Percentiles rank a stretch among this genome's conserved stretches.
Conservation (phyloP, 148 eudicot species). For the Pouteria glomerata region DNA sequence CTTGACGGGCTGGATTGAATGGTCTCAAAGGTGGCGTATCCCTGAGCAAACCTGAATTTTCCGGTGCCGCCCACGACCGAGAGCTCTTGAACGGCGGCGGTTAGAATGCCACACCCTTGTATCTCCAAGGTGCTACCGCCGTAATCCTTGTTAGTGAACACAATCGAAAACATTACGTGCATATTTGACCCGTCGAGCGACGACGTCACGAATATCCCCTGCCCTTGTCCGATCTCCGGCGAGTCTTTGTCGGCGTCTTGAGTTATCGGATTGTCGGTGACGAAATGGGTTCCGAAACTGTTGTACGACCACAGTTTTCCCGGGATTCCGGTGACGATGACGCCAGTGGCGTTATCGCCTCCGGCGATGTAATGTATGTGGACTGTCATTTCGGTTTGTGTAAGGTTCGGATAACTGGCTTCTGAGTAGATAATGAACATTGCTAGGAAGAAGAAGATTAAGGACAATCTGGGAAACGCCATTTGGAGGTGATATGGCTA, state of each 20-base stretch:
- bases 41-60: background rate
- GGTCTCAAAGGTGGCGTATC: background rate
- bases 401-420: background rate
- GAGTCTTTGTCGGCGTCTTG: background rate
- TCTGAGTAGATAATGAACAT: background rate
- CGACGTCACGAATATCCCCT: background rate
- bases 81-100: background rate
- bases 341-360: background rate
- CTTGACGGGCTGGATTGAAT: background rate
- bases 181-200: background rate
- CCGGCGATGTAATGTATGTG: background rate
- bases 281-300: background rate
- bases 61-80: background rate
- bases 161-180: background rate
- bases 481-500: background rate
- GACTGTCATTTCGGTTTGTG: background rate
- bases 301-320: background rate
- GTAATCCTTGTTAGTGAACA: background rate
- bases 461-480: background rate
- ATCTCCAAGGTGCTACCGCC: slow-evolving; percentile 2
- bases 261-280: background rate
- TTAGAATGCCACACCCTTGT: background rate
- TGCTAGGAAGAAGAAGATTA: background rate
- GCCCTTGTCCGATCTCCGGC: background rate
- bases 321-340: background rate